Percentiles rank a stretch among this genome's conserved stretches.
These are phyloP conservation scores for Drosera capensis DNA, from an alignment of 148 eudicot species.

Conservation along the genomic window DNA sequence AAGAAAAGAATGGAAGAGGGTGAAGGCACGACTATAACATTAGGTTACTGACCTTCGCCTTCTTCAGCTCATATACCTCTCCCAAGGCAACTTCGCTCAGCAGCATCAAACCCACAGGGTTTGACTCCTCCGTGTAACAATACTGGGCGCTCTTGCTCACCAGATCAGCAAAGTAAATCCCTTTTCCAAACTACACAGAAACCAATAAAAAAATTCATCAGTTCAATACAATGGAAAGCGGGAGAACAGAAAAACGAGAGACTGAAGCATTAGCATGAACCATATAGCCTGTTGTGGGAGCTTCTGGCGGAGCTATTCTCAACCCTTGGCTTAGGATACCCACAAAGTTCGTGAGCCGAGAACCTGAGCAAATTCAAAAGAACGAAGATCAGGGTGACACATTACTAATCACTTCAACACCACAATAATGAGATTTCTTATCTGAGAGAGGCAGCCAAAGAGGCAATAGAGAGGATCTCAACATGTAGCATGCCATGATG, in stretches of 20 bases:
- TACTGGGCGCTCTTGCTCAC: constrained; percentile 99
- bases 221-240: background rate
- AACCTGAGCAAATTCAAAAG: no score
- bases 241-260: constrained; percentile 1
- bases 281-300: constrained; percentile 98
- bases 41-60: constrained; percentile 46
- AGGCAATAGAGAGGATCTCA: background rate
- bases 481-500: background rate
- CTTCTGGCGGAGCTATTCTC: constrained; percentile 98
- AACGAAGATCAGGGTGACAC: background rate
- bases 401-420: background rate
- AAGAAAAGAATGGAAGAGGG: background rate
- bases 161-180: constrained; percentile 92
- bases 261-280: no score
- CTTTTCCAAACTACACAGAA: constrained; percentile 83
- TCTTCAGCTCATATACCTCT: constrained; percentile 63
- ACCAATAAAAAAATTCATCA: background rate
- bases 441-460: background rate
- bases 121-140: constrained; percentile 70
- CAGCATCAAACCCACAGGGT: constrained; percentile 92
- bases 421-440: background rate
- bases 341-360: constrained; percentile 91
- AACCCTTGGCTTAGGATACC: constrained; percentile 98
- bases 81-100: constrained; percentile 97
- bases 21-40: background rate